Evolutionary conservation across 345 rosid species (phyloP).

Genomic region (Boechera divaricarpa): DNA sequence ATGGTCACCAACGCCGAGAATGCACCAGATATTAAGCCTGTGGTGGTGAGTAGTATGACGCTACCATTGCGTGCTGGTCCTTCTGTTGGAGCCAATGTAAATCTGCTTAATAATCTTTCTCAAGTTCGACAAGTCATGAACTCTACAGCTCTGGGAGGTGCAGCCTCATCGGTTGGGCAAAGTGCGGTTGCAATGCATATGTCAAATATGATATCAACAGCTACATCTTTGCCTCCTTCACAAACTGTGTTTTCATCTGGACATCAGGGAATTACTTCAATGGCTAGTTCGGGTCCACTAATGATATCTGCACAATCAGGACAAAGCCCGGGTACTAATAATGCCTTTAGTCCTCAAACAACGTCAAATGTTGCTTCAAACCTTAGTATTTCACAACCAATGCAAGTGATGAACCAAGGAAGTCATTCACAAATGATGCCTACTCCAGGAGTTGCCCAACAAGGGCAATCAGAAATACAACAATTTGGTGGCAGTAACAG

Average conservation of each 20-base stretch:
- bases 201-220: slow-evolving; percentile 94
- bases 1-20: slow-evolving; percentile 62
- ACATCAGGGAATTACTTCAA: slow-evolving; percentile 71
- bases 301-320: slow-evolving; percentile 68
- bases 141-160: slow-evolving; percentile 87
- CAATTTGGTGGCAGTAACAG: slow-evolving; percentile 64
- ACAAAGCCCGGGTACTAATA: slow-evolving; percentile 60
- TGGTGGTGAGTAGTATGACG: slow-evolving; percentile 70
- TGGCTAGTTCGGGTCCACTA: slow-evolving; percentile 69
- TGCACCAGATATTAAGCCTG: slow-evolving; percentile 79
- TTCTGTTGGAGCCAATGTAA: slow-evolving; percentile 84
- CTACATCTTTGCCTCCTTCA: slow-evolving; percentile 74
- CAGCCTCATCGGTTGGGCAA: slow-evolving; percentile 84
- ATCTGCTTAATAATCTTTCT: slow-evolving; percentile 86
- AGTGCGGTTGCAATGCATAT: slow-evolving; percentile 91
- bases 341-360: slow-evolving; percentile 53
- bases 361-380: slow-evolving; percentile 67
- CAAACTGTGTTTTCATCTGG: slow-evolving; percentile 81
- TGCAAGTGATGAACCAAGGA: slow-evolving; percentile 85
- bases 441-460: slow-evolving; percentile 88
- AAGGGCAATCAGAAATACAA: slow-evolving; percentile 69
- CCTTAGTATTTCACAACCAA: slow-evolving; percentile 78
- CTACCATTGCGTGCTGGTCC: slow-evolving; percentile 72
- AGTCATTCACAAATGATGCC: slow-evolving; percentile 85
- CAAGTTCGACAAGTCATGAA: slow-evolving; percentile 89